These are phyloP conservation scores for Taiozyma sp. DNA, from an alignment of 1,139 yeast genomes.

Conservation along the genomic window DNA sequence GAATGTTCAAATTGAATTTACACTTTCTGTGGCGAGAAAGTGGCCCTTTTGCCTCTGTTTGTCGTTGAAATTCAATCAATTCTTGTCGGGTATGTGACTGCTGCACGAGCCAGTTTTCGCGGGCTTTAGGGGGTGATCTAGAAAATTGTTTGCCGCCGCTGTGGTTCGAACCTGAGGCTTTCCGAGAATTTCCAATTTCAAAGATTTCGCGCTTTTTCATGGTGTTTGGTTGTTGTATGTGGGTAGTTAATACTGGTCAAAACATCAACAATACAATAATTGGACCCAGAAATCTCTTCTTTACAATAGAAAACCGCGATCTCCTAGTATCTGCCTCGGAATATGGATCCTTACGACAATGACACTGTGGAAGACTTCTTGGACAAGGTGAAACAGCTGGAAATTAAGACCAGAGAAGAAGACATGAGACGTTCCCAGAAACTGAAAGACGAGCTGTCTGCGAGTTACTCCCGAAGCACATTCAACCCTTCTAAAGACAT, in stretches of 20 bases:
- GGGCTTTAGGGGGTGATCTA: background rate
- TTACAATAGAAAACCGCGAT: too few species aligned
- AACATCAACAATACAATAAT: background rate
- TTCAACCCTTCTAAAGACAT: slow-evolving; percentile 1
- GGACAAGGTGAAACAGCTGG: slow-evolving; percentile 26
- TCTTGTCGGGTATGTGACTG: background rate
- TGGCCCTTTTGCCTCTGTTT: background rate
- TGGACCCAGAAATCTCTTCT: background rate
- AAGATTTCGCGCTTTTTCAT: too few species aligned
- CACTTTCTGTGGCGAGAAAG: background rate
- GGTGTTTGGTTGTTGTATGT: too few species aligned
- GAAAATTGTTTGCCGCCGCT: background rate
- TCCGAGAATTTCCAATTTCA: too few species aligned
- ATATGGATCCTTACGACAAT: slow-evolving; percentile 1
- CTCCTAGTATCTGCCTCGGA: background rate
- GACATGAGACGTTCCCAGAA: slow-evolving; percentile 8
- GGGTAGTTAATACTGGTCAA: background rate
- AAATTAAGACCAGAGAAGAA: slow-evolving; percentile 19
- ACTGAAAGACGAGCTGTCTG: slow-evolving; percentile 1
- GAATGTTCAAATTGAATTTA: background rate
- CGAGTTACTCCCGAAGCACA: background rate
- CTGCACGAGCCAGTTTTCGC: background rate
- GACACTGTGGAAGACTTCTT: slow-evolving; percentile 27
- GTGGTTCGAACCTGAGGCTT: background rate
- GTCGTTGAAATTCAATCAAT: background rate